Base-by-base conservation (phyloP, 176 grass and related monocot genomes). In the Tillandsia fasciculata region DNA sequence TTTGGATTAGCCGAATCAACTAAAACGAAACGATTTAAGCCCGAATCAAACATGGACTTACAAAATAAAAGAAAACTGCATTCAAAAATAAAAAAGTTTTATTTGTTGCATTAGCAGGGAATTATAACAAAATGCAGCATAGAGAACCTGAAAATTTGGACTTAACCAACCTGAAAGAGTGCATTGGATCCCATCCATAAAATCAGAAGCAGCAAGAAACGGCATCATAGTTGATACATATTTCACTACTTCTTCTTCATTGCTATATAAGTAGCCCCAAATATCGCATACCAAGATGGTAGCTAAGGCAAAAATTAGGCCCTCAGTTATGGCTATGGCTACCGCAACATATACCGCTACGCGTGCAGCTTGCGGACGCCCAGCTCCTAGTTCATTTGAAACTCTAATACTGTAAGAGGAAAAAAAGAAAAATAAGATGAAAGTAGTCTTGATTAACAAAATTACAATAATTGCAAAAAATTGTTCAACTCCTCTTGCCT, bases 111-210 rank as follows among this genome's bases (percentile, higher is more conserved):
- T 24, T 24, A 24, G 7, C 33, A 42, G 4, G 3, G 4, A 42
- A 42, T 42, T 6, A 42, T 42, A 42, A 42, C 33, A 42, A 42
- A 42, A 33, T 33, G 33, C 33, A 42, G 33, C 33, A 42, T 6
- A 42, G 4, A 42, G 33, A 6, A 42, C 28, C 28, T 3, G 28
- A 2, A 29, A 29, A 29, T 42, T 42, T 42, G 4, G 33, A 42
- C 33, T 42, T 42, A 42, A 42, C 33, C 33, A 78, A 96, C 92
- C 92, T 89, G 92, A 92, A 74, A 96, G 74, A 0, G 83, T 90
- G 88, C 88, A 96, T 80, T 96, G 92, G 68, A 87, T 77, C 57
- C 92, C 92, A 87, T 92, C 88, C 83, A 96, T 89, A 64, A 96
- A 96, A 77, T 92, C 77, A 75, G 93, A 96, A 72, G 52, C 69